Conservation (phyloP, 257 asterid species). For the Solanum pinnatisectum region DNA sequence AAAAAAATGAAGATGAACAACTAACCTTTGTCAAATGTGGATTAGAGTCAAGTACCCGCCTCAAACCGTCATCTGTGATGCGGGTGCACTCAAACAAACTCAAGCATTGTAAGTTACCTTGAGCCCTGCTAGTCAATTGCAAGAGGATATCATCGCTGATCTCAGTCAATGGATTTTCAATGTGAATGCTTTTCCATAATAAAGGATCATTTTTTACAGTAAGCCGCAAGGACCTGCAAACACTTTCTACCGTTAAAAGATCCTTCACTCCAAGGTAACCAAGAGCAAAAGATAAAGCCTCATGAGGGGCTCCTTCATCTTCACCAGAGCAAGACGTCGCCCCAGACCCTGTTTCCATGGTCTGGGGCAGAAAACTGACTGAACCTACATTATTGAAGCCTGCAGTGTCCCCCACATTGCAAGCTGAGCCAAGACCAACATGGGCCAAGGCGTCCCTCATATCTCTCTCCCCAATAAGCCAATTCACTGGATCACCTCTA, state of each 20-base stretch:
- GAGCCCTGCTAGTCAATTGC: constrained; percentile 47
- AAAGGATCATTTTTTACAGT: constrained; percentile 45
- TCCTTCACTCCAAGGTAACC: constrained; percentile 59
- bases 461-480: constrained; percentile 13
- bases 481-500: constrained; percentile 5
- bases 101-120: constrained; percentile 55
- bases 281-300: constrained; percentile 39
- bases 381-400: constrained; percentile 16
- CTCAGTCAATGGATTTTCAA: constrained; percentile 59
- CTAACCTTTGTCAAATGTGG: constrained; percentile 67
- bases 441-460: constrained; percentile 17
- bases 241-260: constrained; percentile 59
- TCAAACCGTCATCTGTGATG: constrained; percentile 63
- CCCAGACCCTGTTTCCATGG: constrained; percentile 21
- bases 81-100: constrained; percentile 54
- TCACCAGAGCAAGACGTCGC: constrained; percentile 3
- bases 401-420: constrained; percentile 11
- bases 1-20: not conserved
- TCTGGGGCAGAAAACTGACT: constrained; percentile 8
- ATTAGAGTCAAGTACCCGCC: constrained; percentile 58
- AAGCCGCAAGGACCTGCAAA: constrained; percentile 45
- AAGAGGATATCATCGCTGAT: constrained; percentile 61
- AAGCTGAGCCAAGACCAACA: constrained; percentile 10
- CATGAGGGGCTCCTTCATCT: constrained; percentile 43
- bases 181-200: constrained; percentile 64